phyloP scores from a whole-genome alignment of 257 asterid species.

The Salvia hispanica region DNA sequence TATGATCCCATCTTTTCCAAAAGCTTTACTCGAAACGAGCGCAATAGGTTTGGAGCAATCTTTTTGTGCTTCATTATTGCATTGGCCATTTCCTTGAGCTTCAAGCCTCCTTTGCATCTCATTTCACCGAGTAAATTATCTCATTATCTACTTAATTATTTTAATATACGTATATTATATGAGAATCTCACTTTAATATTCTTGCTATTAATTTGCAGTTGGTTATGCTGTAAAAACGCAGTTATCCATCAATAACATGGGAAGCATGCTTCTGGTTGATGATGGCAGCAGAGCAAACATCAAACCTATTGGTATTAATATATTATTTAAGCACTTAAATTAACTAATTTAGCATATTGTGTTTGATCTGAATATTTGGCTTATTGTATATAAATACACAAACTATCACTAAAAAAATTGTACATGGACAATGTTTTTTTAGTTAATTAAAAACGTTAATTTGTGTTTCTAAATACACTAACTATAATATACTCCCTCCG shows the following conservation, averaged over 20 bases:
- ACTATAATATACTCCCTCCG: too few species aligned
- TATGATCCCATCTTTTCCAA: not conserved
- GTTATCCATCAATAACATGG: conserved; percentile 31
- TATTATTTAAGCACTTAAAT: not conserved
- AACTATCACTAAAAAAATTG: too few species aligned
- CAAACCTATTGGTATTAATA: conserved; percentile 13
- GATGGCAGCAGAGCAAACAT: not conserved
- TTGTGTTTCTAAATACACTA: too few species aligned
- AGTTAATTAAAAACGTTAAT: too few species aligned
- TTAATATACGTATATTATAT: too few species aligned
- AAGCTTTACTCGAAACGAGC: not conserved
- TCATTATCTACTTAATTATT: not conserved
- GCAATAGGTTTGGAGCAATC: conserved; percentile 43
- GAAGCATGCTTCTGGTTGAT: conserved; percentile 28
- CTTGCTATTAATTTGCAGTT: conserved; percentile 30
- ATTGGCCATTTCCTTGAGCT: conserved; percentile 41
- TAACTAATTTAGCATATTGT: too few species aligned
- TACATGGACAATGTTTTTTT: too few species aligned
- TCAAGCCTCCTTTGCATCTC: conserved; percentile 42
- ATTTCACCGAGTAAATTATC: conserved; percentile 39
- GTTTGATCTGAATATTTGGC: too few species aligned
- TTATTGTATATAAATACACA: too few species aligned
- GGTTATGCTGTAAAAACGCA: conserved; percentile 37
- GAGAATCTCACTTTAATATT: too few species aligned
- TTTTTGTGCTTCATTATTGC: conserved; percentile 38